These are phyloP conservation scores for Ceratobasidium sp. DNA, from an alignment of 1,284 basidiomycete species.

Conservation along the genomic window DNA sequence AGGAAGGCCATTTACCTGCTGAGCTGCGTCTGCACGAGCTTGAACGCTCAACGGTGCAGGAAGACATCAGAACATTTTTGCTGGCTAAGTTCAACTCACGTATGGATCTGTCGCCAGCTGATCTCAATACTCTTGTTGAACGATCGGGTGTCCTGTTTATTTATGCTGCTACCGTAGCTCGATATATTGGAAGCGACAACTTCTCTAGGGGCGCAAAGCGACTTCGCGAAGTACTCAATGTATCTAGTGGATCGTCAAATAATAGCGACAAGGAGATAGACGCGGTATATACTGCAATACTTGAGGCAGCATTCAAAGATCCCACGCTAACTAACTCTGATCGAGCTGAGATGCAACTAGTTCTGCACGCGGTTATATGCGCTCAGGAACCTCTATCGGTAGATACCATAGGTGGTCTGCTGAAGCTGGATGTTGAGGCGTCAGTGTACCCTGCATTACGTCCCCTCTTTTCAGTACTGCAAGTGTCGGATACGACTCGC, in stretches of 20 bases:
- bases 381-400: slow-evolving; percentile 1
- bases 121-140: not conserved
- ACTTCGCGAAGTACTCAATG: not conserved
- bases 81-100: not conserved
- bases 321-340: not conserved
- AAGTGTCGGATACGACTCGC: not conserved
- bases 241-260: not conserved
- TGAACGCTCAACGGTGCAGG: not conserved
- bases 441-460: not conserved
- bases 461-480: slow-evolving; percentile 3
- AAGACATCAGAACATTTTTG: slow-evolving; percentile 8
- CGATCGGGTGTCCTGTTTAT: slow-evolving; percentile 19
- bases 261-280: not conserved
- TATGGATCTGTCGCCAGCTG: not conserved
- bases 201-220: not conserved
- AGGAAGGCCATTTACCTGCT: not conserved
- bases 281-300: not conserved
- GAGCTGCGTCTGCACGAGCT: slow-evolving; percentile 13
- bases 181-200: not conserved
- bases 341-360: not conserved
- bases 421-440: not conserved
- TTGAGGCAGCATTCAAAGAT: not conserved
- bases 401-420: not conserved
- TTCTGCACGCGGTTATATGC: slow-evolving; percentile 11
- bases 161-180: slow-evolving; percentile 14